Percentiles rank a stretch among this genome's conserved stretches.
Conservation (phyloP, 257 asterid genomes). For the Salvia hispanica region DNA sequence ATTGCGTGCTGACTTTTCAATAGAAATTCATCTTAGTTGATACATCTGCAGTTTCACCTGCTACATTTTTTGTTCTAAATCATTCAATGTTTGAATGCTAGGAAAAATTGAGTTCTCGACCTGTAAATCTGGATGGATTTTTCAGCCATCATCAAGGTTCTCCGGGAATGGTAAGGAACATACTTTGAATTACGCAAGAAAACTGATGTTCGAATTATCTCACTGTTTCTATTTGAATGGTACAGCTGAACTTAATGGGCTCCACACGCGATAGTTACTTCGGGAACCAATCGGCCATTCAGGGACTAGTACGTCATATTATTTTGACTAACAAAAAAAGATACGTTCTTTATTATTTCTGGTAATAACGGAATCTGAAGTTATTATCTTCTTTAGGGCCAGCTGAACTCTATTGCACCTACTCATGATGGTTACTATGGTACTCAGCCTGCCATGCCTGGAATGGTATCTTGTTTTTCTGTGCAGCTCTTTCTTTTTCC, state of each 20-base stretch:
- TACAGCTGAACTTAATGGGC: slow-evolving; percentile 65
- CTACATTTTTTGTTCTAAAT: neutral
- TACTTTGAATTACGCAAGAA: slow-evolving; percentile 14
- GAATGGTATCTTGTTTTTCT: slow-evolving; percentile 59
- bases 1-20: slow-evolving; percentile 1
- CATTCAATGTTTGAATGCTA: slow-evolving; percentile 31
- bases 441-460: slow-evolving; percentile 75
- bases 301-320: slow-evolving; percentile 73
- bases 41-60: too few relatives aligned
- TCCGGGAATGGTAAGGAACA: slow-evolving; percentile 76
- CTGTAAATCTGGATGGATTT: slow-evolving; percentile 76
- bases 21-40: neutral
- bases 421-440: slow-evolving; percentile 78
- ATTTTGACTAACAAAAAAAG: neutral
- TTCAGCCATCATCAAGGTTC: slow-evolving; percentile 72
- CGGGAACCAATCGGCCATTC: slow-evolving; percentile 74
- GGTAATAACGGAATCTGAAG: slow-evolving; percentile 22
- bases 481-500: neutral
- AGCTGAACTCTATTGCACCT: slow-evolving; percentile 84
- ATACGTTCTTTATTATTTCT: slow-evolving; percentile 1
- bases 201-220: slow-evolving; percentile 13
- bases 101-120: slow-evolving; percentile 82
- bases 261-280: slow-evolving; percentile 86
- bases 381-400: slow-evolving; percentile 65
- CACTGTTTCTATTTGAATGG: slow-evolving; percentile 47